phyloP scores from a whole-genome alignment of 2,329 filamentous ascomycete species.

The Claviceps sp. region DNA sequence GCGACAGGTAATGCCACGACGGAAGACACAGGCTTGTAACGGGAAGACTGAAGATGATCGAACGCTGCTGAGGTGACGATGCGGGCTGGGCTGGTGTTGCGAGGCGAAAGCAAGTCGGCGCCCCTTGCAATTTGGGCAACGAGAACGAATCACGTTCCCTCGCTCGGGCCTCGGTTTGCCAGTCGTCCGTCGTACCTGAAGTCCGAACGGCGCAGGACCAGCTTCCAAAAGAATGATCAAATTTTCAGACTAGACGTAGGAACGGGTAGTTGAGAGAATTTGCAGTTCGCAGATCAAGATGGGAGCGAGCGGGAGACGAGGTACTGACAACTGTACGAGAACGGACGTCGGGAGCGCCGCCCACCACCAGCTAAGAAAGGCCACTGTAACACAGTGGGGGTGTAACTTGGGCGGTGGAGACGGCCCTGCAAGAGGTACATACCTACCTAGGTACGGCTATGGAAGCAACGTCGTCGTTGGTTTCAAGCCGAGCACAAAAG shows the following conservation, averaged over 20 bases:
- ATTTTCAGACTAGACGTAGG: background rate
- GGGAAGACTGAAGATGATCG: background rate
- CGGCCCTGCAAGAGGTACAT: too few relatives aligned
- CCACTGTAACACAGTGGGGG: too few relatives aligned
- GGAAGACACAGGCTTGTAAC: background rate
- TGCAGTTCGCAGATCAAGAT: too few relatives aligned
- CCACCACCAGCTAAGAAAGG: too few relatives aligned
- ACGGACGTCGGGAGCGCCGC: too few relatives aligned
- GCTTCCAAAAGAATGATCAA: background rate
- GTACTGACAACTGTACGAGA: too few relatives aligned
- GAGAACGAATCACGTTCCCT: conserved; percentile 3
- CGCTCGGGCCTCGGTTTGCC: conserved; percentile 6
- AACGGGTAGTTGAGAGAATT: too few relatives aligned
- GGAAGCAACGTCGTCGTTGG: too few relatives aligned
- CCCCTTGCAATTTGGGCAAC: conserved; percentile 3
- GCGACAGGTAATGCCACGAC: background rate
- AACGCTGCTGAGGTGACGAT: background rate
- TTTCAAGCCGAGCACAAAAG: too few relatives aligned
- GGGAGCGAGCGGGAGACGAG: too few relatives aligned
- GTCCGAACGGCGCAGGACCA: background rate
- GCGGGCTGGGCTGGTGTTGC: background rate
- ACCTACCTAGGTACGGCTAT: too few relatives aligned
- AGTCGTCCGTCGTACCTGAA: background rate
- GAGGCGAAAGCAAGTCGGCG: background rate
- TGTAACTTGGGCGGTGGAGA: too few relatives aligned